phyloP scores from a whole-genome alignment of 495 filamentous ascomycete species.

The Jackrogersella minutella region DNA sequence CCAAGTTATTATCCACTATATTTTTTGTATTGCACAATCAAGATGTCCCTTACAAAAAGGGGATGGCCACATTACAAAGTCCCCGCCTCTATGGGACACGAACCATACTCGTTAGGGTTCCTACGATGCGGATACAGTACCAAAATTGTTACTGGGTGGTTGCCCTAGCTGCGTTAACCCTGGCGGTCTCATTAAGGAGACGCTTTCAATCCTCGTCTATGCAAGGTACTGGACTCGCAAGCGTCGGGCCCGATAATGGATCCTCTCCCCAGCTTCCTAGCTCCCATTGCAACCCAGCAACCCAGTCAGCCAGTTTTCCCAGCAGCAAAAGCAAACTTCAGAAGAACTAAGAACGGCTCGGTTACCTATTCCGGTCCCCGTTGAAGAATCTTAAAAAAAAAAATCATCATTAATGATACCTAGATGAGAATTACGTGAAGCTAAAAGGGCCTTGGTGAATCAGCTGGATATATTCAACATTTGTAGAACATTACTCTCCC shows the following conservation, averaged over 20 bases:
- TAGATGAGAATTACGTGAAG: background rate
- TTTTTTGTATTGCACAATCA: conserved; percentile 2
- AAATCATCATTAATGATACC: background rate
- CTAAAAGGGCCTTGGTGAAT: background rate
- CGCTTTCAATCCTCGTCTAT: conserved; percentile 26
- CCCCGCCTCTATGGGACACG: conserved; percentile 32
- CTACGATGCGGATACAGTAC: conserved; percentile 21
- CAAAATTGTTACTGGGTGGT: conserved; percentile 7
- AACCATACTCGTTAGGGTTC: conserved; percentile 26
- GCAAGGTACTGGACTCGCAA: conserved; percentile 28
- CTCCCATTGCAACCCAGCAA: conserved; percentile 15
- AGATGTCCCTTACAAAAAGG: conserved; percentile 9
- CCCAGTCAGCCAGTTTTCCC: background rate
- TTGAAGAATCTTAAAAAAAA: background rate
- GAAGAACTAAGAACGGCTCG: conserved; percentile 6
- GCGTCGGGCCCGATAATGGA: conserved; percentile 24
- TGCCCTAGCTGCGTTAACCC: conserved; percentile 27
- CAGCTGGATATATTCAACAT: background rate
- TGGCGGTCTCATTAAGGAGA: conserved; percentile 18
- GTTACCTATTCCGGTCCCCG: conserved; percentile 11
- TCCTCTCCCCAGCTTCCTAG: conserved; percentile 14
- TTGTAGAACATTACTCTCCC: background rate
- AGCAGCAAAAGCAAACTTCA: background rate
- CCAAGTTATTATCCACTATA: no score
- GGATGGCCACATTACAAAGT: conserved; percentile 21